Evolutionary conservation across 805 yeast species (phyloP).

Genomic region (Yarrowia bubula): DNA sequence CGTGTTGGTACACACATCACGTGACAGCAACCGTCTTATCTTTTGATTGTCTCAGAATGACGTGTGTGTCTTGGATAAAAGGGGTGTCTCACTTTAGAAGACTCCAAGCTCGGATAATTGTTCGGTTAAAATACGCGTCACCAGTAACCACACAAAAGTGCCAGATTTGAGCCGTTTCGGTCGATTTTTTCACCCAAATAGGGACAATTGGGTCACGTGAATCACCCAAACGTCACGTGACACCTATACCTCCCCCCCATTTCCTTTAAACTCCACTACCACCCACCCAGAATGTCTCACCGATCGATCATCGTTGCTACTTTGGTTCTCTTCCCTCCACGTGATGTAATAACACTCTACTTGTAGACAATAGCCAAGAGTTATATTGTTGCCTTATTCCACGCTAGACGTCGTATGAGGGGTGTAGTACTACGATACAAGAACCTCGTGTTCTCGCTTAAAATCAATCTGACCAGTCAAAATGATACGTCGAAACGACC

Average conservation of each 20-base stretch:
- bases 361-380: not conserved
- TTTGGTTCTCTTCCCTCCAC: not conserved
- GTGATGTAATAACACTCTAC: not conserved
- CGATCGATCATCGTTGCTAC: not conserved
- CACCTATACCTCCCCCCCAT: too few species aligned
- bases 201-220: not conserved
- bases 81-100: not conserved
- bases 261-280: not conserved
- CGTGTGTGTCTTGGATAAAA: not conserved
- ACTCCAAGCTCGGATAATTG: not conserved
- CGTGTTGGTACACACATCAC: too few species aligned
- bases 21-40: not conserved
- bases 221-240: not conserved
- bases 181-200: too few species aligned
- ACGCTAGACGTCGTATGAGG: not conserved
- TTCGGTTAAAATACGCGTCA: not conserved
- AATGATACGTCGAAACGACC: too few species aligned
- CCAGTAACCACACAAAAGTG: not conserved
- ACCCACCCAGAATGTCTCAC: not conserved
- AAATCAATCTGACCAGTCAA: not conserved
- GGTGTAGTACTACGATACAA: too few species aligned
- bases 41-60: conserved; percentile 9
- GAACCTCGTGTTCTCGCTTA: too few species aligned
- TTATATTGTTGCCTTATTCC: not conserved
- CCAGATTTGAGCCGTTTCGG: not conserved